phyloP scores from a whole-genome alignment of 176 grass and related monocot genomes.

The Luzula sylvatica region DNA sequence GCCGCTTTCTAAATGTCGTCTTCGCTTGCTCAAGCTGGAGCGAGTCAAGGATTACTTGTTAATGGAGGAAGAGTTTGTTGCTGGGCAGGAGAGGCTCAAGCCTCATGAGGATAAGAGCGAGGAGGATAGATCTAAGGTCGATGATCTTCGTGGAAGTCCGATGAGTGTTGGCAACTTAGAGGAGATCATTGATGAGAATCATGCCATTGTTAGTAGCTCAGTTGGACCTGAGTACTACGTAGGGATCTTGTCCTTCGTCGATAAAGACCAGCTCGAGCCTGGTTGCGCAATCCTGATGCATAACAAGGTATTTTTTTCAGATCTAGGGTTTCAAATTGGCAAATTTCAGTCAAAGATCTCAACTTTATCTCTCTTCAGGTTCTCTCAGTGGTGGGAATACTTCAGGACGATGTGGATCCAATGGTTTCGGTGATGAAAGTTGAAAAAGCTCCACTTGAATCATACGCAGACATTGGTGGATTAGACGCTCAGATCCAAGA shows the following conservation, averaged over 20 bases:
- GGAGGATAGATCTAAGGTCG: conserved; percentile 84
- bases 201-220: conserved; percentile 70
- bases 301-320: conserved; percentile 48
- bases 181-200: conserved; percentile 89
- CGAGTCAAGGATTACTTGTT: conserved; percentile 89
- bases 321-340: not conserved
- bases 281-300: conserved; percentile 87
- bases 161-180: conserved; percentile 88
- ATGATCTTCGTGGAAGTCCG: conserved; percentile 67
- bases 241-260: conserved; percentile 68
- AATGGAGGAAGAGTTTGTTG: conserved; percentile 93
- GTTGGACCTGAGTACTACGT: conserved; percentile 90
- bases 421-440: conserved; percentile 98
- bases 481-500: conserved; percentile 91
- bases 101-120: conserved; percentile 77
- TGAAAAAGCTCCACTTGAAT: conserved; percentile 78
- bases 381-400: conserved; percentile 71
- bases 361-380: conserved; percentile 38
- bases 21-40: conserved; percentile 78
- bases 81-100: conserved; percentile 66
- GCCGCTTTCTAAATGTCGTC: conserved; percentile 76
- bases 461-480: conserved; percentile 84
- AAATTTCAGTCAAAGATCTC: not conserved
- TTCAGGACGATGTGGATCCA: conserved; percentile 88
- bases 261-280: conserved; percentile 89